Base-by-base conservation (phyloP, 441 rosid genomes). In the Brassica balearica region DNA sequence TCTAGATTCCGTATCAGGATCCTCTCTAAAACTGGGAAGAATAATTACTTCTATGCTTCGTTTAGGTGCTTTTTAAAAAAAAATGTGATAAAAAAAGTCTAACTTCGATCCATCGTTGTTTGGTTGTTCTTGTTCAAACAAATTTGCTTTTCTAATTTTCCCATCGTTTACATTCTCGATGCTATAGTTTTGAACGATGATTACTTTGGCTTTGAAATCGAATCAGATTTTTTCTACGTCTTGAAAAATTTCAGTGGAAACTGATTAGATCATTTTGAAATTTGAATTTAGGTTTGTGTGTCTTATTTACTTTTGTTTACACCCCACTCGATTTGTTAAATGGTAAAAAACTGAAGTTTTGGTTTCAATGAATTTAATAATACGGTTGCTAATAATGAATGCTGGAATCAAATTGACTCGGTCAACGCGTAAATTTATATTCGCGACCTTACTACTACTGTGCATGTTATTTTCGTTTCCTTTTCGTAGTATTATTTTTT, bases 11-110 rank as follows among this genome's bases (percentile, higher is more conserved):
- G 64, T 46, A 61, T 73, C 10, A 22, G 7, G 67, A 41, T 69
- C 64, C 64, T 70, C 69, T 61, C n/a, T 10, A n/a, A 32, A 71
- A 41, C 12, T 56, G 58, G 58, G 69, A 68, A 75, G 62, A 68
- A 75, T 69, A 36, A 74, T 38, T 36, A 60, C 63, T 55, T 8
- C 60, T 55, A 25, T 41, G 61, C 5, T 29, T 12, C 10, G 2
- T 46, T 55, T 55, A 55, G 60, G 48, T 32, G 3, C 48, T 55
- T 68, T 58, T 7, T 15, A 14, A 55, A 51, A 48, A 48, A 48
- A 48, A 43, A 9, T 43, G 51, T 43, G 51, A 43, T 43, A 38
- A 43, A 43, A 29, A 34, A 48, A n/a, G 56, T 51, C 56, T n/a
- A 51, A 51, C 56, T n/a, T 48, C 14, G 55, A n/a, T 48, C 55